phyloP scores from a whole-genome alignment of 495 filamentous ascomycete genomes.

The Usnea hakonensis region DNA sequence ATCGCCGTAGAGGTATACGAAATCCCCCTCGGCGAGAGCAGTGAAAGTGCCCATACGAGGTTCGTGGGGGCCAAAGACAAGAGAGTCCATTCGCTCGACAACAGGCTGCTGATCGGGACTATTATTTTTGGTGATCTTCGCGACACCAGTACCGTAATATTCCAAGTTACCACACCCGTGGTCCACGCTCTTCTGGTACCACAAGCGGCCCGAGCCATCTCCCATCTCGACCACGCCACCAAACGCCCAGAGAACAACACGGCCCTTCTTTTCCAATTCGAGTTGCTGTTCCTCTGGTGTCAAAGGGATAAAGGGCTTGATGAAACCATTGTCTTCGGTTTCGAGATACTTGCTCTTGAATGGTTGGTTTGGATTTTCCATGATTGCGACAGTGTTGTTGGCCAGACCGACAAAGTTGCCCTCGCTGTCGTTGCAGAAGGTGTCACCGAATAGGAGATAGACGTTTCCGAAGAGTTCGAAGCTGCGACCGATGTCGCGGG shows the following conservation, averaged over 20 bases:
- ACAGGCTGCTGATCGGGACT: not conserved
- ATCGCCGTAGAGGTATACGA: conserved; percentile 25
- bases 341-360: not conserved
- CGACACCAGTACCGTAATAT: conserved; percentile 18
- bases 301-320: not conserved
- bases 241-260: conserved; percentile 24
- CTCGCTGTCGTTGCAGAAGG: conserved; percentile 23
- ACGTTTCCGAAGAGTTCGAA: conserved; percentile 12
- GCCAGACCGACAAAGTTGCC: conserved; percentile 26
- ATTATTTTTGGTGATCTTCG: not conserved
- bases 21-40: conserved; percentile 5
- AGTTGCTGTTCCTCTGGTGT: not conserved
- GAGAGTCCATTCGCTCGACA: not conserved
- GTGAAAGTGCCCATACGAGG: conserved; percentile 23
- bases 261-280: conserved; percentile 5
- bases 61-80: conserved; percentile 16
- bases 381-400: conserved; percentile 13
- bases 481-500: conserved; percentile 20
- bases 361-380: not conserved
- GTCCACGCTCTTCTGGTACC: conserved; percentile 19
- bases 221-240: conserved; percentile 23
- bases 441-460: conserved; percentile 24
- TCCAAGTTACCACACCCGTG: not conserved
- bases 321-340: not conserved
- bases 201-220: conserved; percentile 15